These are phyloP conservation scores for Suhomyces maxii DNA, from an alignment of 1,139 yeast species.

Conservation along the genomic window DNA sequence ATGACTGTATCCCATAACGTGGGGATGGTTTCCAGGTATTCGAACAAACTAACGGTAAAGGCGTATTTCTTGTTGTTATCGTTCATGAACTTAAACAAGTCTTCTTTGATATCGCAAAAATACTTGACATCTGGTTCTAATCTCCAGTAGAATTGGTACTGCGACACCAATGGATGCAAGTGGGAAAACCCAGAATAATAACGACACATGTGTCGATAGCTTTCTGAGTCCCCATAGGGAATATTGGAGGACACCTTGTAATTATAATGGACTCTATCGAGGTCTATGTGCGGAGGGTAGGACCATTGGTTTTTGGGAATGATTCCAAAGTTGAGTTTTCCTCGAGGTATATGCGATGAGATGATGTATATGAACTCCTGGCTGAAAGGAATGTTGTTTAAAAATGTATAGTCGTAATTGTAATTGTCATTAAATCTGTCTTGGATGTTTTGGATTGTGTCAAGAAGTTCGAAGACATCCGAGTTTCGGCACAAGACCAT, in stretches of 20 bases:
- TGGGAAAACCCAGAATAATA: conserved; percentile 37
- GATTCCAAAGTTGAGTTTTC: conserved; percentile 31
- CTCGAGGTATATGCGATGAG: conserved; percentile 21
- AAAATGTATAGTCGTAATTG: conserved; percentile 37
- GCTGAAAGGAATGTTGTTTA: conserved; percentile 34
- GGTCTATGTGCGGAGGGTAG: conserved; percentile 31
- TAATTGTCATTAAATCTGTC: conserved; percentile 19
- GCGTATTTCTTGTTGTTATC: conserved; percentile 24
- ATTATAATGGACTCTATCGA: conserved; percentile 17
- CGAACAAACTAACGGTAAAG: conserved; percentile 28
- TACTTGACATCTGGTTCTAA: conserved; percentile 16
- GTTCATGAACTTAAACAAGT: conserved; percentile 30
- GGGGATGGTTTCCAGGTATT: conserved; percentile 35
- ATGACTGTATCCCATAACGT: conserved; percentile 29
- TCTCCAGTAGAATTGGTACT: conserved; percentile 39
- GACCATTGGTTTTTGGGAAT: conserved; percentile 34
- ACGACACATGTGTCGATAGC: conserved; percentile 42
- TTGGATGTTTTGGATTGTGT: conserved; percentile 21
- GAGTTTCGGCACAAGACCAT: conserved; percentile 15
- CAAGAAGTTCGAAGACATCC: conserved; percentile 15
- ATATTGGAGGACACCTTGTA: conserved; percentile 5
- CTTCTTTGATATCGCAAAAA: conserved; percentile 31
- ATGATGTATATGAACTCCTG: conserved; percentile 25
- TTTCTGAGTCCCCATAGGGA: conserved; percentile 30
- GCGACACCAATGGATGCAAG: conserved; percentile 29